Evolutionary conservation across 805 yeast species (phyloP).

Genomic region (Candida koratica): DNA sequence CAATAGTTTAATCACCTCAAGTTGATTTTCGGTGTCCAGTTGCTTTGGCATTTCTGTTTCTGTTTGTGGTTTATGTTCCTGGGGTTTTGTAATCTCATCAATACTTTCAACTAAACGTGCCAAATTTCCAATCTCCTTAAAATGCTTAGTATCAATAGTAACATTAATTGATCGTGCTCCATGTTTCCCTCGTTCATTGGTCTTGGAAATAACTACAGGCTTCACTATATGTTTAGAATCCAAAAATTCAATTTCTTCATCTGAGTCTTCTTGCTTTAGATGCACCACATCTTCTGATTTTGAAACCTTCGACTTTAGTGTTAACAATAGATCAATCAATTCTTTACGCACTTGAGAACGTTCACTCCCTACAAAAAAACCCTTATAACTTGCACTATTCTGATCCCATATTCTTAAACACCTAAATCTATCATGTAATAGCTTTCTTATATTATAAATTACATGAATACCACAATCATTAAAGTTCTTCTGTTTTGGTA

Average conservation of each 20-base stretch:
- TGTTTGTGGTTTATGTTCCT: not conserved
- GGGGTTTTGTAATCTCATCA: not conserved
- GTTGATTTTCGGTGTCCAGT: not conserved
- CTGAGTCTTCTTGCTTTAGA: slow-evolving; percentile 8
- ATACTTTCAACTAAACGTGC: not conserved
- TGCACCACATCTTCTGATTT: slow-evolving; percentile 5
- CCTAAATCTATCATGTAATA: slow-evolving; percentile 45
- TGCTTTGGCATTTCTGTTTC: not conserved
- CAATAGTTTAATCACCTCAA: not conserved
- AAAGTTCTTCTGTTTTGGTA: slow-evolving; percentile 82
- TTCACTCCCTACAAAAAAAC: slow-evolving; percentile 26
- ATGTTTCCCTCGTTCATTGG: slow-evolving; percentile 1
- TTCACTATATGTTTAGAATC: slow-evolving; percentile 2
- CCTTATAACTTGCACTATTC: slow-evolving; percentile 9
- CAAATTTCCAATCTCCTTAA: not conserved
- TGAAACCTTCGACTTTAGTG: slow-evolving; percentile 12
- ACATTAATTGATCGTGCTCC: slow-evolving; percentile 2
- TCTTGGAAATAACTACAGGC: slow-evolving; percentile 3
- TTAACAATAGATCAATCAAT: slow-evolving; percentile 21
- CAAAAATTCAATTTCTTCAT: slow-evolving; percentile 10
- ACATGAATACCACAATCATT: slow-evolving; percentile 96
- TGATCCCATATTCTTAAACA: slow-evolving; percentile 50
- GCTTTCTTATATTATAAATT: slow-evolving; percentile 63
- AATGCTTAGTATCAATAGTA: slow-evolving; percentile 6
- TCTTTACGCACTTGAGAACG: slow-evolving; percentile 26